Conservation (phyloP, 345 rosid species). For the Nephelium lappaceum region DNA sequence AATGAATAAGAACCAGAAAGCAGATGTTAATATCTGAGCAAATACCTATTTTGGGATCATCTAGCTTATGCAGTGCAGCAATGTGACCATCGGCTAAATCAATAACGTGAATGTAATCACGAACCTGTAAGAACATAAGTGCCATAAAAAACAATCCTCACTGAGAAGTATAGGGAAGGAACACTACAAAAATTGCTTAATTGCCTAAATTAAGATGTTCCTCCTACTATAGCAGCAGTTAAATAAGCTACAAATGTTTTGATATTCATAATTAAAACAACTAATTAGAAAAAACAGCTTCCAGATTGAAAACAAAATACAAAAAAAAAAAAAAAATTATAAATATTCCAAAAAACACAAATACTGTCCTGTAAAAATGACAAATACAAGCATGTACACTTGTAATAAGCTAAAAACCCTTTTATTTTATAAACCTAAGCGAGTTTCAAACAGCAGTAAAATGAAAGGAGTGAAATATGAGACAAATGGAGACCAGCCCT, state of each 20-base stretch:
- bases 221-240: background rate
- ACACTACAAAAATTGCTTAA: background rate
- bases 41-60: slow-evolving; percentile 65
- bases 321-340: slow-evolving; percentile 1
- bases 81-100: slow-evolving; percentile 96
- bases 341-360: background rate
- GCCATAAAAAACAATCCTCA: slow-evolving; percentile 15
- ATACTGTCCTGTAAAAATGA: background rate
- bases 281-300: background rate
- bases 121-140: slow-evolving; percentile 52
- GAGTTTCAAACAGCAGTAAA: background rate
- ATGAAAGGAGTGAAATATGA: background rate
- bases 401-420: background rate
- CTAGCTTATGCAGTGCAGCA: slow-evolving; percentile 78
- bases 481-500: background rate
- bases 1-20: background rate
- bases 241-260: background rate
- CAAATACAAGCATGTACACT: background rate
- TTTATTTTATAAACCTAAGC: background rate
- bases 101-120: slow-evolving; percentile 93
- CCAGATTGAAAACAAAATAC: background rate
- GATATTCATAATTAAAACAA: background rate
- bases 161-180: background rate
- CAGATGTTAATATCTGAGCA: background rate
- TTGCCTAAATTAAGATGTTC: background rate